Conservation (phyloP, 2,329 filamentous ascomycete genomes). For the Colletotrichum orchidophilum region DNA sequence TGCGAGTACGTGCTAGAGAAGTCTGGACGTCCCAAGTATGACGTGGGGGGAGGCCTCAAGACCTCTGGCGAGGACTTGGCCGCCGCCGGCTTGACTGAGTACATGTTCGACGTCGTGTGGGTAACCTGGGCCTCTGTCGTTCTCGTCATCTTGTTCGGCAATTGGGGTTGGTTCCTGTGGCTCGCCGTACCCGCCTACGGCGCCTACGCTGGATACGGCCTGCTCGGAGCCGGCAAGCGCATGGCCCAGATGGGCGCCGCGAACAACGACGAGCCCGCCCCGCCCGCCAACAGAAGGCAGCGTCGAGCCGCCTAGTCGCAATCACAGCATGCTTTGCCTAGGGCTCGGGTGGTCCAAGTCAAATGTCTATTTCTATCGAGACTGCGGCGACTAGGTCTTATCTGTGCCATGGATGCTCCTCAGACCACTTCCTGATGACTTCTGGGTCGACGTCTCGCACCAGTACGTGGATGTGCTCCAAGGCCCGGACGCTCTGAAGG, state of each 20-base stretch:
- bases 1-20: slow-evolving; percentile 89
- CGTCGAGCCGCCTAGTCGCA: slow-evolving; percentile 59
- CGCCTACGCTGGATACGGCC: slow-evolving; percentile 61
- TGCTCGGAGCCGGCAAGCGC: slow-evolving; percentile 63
- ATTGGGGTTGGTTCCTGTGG: slow-evolving; percentile 74
- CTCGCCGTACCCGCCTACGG: slow-evolving; percentile 64
- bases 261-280: slow-evolving; percentile 40
- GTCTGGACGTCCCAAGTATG: slow-evolving; percentile 81
- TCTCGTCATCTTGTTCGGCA: slow-evolving; percentile 80
- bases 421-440: slow-evolving; percentile 63
- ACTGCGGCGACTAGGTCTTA: slow-evolving; percentile 20
- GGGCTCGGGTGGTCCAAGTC: background rate
- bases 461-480: slow-evolving; percentile 90
- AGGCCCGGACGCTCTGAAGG: slow-evolving; percentile 84
- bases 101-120: slow-evolving; percentile 97
- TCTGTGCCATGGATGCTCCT: slow-evolving; percentile 51
- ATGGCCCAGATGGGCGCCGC: slow-evolving; percentile 58
- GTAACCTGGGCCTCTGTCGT: slow-evolving; percentile 86
- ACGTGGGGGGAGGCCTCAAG: slow-evolving; percentile 73
- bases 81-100: slow-evolving; percentile 90
- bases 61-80: slow-evolving; percentile 87
- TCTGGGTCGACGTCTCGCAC: slow-evolving; percentile 64
- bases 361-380: slow-evolving; percentile 18
- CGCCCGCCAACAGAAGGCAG: slow-evolving; percentile 61
- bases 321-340: background rate